These are phyloP conservation scores for Grosmannia huntii DNA, from an alignment of 2,329 filamentous ascomycete genomes.

Conservation along the genomic window DNA sequence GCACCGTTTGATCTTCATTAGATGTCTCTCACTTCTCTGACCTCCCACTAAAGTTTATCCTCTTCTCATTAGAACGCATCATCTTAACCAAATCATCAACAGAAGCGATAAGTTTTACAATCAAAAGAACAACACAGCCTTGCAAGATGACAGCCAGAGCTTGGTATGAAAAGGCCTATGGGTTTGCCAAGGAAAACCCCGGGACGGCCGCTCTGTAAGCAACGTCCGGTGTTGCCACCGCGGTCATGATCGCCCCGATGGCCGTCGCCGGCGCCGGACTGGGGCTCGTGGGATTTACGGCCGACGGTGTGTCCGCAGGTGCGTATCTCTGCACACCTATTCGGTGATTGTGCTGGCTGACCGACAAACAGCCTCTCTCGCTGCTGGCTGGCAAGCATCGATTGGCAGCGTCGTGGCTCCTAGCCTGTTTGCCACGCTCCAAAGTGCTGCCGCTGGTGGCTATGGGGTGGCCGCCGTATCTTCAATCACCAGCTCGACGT, in stretches of 20 bases:
- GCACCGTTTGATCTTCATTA: neutral
- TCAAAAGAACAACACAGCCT: neutral
- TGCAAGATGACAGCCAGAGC: neutral
- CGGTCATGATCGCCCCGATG: neutral
- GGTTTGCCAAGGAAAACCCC: neutral
- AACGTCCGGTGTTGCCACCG: neutral
- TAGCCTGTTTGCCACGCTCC: conserved; percentile 17
- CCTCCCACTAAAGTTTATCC: neutral
- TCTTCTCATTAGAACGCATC: neutral
- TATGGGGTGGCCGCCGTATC: conserved; percentile 11
- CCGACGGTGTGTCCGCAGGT: conserved; percentile 1
- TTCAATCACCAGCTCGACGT: neutral
- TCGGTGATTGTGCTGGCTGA: neutral
- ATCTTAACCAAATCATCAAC: neutral
- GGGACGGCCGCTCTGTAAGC: neutral
- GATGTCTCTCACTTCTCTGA: neutral
- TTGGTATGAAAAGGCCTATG: neutral
- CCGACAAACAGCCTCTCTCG: conserved; percentile 14
- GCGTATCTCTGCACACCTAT: neutral
- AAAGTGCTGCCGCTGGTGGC: conserved; percentile 20
- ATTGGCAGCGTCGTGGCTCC: conserved; percentile 17
- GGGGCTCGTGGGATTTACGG: neutral
- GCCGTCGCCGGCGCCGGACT: neutral
- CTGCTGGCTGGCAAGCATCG: conserved; percentile 14
- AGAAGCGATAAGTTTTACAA: neutral